Evolutionary conservation across 139 green algal species (phyloP), one percentile per base, ranked within the genome.

Genomic region (Limnomonas spitsbergensis): DNA sequence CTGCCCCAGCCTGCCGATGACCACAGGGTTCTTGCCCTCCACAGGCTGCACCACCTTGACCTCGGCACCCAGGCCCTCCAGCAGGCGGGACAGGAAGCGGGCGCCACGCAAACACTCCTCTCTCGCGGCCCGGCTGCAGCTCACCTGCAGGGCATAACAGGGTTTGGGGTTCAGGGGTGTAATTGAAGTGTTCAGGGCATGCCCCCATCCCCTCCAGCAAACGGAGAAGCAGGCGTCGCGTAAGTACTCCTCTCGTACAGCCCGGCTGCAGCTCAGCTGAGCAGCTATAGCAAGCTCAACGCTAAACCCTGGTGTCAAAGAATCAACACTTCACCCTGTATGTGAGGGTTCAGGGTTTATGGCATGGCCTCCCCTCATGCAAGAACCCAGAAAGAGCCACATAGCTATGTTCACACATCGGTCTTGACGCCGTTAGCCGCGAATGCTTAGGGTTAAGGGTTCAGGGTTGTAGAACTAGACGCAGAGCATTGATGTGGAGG

Each of bases 81-180:
- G 84, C 76, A 97, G 86, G 38, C 88, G 83, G 32, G 90, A 84
- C 66, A 98, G 77, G 83, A 93, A 98, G 85, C 96, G 97, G 75
- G 95, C 94, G 7, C 89, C 94, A 24, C 82, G 80, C 77, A 95
- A 95, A 84, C 94, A 96, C 69, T 97, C 92, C 47, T 97, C 93
- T 14, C 79, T 85, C 31, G 89, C 66, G 3, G 56, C 69, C 0
- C 84, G 83, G 78, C 92, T 87, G 39, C 71, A 75, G 71, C 79
- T 90, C 4, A 96, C 88, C 75, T 96, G 69, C 56, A 27, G 42
- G 9, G 42, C n/a, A 9, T 9, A 54, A 54, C 7, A 54, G 42
- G 9, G 42, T 27, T 6, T 27, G 9, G 42, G 42, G 42, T 27
- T 54, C 7, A 9, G 42, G 7, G 42, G 42, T 54, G 42, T 54